phyloP scores from a whole-genome alignment of 2,329 filamentous ascomycete genomes.

The Tolypocladium amazonense region DNA sequence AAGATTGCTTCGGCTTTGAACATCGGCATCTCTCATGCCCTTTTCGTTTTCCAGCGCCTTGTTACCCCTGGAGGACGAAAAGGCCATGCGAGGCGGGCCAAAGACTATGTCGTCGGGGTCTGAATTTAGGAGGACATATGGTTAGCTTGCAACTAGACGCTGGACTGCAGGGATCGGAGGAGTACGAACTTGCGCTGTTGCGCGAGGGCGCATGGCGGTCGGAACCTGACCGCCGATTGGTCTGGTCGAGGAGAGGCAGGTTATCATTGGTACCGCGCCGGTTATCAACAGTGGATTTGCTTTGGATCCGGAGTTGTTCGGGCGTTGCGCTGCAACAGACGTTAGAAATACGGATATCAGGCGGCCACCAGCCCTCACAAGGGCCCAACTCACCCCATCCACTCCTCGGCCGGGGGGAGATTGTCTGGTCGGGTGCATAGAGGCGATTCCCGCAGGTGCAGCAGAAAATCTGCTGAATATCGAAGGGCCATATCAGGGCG shows the following conservation, averaged over 20 bases:
- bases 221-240: conserved; percentile 38
- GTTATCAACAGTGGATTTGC: conserved; percentile 32
- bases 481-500: conserved; percentile 40
- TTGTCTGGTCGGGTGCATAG: conserved; percentile 69
- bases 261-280: conserved; percentile 30
- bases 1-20: conserved; percentile 47
- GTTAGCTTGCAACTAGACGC: conserved; percentile 2
- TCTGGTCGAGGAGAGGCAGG: conserved; percentile 31
- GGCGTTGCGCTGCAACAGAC: conserved; percentile 26
- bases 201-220: conserved; percentile 43
- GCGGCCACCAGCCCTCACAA: not conserved
- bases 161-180: not conserved
- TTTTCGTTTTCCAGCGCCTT: conserved; percentile 44
- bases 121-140: conserved; percentile 19
- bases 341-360: conserved; percentile 3
- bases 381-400: conserved; percentile 69
- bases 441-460: conserved; percentile 69
- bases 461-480: conserved; percentile 69
- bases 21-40: conserved; percentile 36
- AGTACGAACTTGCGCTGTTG: conserved; percentile 43
- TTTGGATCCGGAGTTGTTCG: conserved; percentile 34
- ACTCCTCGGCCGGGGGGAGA: conserved; percentile 80
- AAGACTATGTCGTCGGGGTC: conserved; percentile 74
- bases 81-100: conserved; percentile 72
- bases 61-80: conserved; percentile 61